Evolutionary conservation across 768 basidiomycete species (phyloP).

Genomic region (Auricularia heimuer): DNA sequence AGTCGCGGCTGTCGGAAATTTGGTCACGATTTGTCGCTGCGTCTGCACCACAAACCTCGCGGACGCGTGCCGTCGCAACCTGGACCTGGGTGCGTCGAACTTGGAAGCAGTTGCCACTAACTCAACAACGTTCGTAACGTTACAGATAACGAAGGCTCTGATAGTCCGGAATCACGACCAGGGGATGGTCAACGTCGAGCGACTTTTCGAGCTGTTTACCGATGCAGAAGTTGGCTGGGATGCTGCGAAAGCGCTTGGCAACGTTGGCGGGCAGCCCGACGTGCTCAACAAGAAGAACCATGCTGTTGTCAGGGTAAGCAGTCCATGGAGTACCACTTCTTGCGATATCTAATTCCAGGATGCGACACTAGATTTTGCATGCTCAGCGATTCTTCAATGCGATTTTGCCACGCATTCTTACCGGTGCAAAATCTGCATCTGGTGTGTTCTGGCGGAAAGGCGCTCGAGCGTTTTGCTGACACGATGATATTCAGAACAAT

Average conservation of each 20-base stretch:
- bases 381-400: constrained; percentile 65
- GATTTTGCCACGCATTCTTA: constrained; percentile 66
- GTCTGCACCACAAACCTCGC: constrained; percentile 23
- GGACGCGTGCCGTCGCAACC: constrained; percentile 41
- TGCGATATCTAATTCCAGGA: too few relatives aligned
- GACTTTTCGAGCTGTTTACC: constrained; percentile 59
- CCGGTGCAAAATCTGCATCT: constrained; percentile 45
- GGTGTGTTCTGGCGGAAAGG: constrained; percentile 30
- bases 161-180: constrained; percentile 61
- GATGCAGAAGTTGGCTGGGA: constrained; percentile 57
- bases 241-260: constrained; percentile 68
- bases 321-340: too few relatives aligned
- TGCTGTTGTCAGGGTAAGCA: constrained; percentile 62
- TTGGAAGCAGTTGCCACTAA: not conserved
- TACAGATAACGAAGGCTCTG: constrained; percentile 69
- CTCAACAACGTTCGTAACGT: too few relatives aligned
- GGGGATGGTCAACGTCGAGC: constrained; percentile 46
- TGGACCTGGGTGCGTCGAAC: constrained; percentile 58
- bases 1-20: not conserved
- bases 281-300: constrained; percentile 70
- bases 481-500: constrained; percentile 29
- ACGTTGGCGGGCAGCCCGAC: constrained; percentile 45
- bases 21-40: not conserved
- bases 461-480: too few relatives aligned
- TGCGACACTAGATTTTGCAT: constrained; percentile 47